phyloP scores from a whole-genome alignment of 2,329 filamentous ascomycete species.

The Venturiaceae sp. region DNA sequence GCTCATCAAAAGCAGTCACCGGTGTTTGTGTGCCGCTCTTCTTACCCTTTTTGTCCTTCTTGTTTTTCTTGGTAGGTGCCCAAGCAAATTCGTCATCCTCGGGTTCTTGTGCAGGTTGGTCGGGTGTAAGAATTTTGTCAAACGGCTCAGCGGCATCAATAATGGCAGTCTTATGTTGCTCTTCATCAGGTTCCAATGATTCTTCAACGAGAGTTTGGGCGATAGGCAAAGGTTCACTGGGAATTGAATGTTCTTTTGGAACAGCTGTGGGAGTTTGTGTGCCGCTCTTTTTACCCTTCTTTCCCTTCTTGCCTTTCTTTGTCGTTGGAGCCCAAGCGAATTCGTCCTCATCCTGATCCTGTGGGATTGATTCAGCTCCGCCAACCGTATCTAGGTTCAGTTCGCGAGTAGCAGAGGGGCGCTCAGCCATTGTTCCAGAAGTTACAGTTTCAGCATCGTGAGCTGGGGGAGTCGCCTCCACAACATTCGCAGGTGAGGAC shows the following conservation, averaged over 20 bases:
- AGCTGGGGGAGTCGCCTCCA: too few species aligned
- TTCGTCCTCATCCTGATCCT: conserved; percentile 8
- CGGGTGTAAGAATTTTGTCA: neutral
- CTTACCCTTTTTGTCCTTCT: conserved; percentile 15
- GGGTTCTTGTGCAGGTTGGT: conserved; percentile 23
- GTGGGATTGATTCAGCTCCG: neutral
- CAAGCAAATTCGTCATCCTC: conserved; percentile 36
- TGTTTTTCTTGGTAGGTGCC: conserved; percentile 15
- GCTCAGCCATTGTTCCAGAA: neutral
- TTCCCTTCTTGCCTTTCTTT: conserved; percentile 3
- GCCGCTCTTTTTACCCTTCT: conserved; percentile 2
- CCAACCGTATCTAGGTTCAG: neutral
- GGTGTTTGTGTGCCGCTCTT: conserved; percentile 3
- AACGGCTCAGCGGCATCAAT: neutral
- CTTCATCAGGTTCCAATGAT: neutral
- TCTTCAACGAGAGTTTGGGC: neutral
- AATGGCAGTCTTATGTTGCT: too few species aligned
- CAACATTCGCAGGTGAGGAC: too few species aligned
- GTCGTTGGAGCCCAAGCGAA: neutral
- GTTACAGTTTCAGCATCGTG: too few species aligned
- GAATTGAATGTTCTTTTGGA: neutral
- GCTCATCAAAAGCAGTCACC: neutral
- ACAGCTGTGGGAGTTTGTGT: neutral
- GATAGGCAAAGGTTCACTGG: neutral
- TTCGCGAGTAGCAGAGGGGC: neutral